phyloP scores from a whole-genome alignment of 177 flowering plant genomes.

The Tripterygium wilfordii region DNA sequence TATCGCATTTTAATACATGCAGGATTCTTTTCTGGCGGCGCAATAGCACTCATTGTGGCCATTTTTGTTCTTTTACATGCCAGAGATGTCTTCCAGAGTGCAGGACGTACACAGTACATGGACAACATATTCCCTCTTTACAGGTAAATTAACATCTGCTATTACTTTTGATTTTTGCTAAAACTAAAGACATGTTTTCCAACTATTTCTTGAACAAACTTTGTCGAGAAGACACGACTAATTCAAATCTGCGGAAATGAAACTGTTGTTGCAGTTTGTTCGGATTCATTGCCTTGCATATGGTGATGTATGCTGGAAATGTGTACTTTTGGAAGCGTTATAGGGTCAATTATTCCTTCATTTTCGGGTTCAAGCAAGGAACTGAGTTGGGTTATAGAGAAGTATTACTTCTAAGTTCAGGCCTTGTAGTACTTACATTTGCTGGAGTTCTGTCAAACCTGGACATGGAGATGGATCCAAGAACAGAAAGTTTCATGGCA shows the following conservation, averaged over 20 bases:
- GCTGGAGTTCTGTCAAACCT: slow-evolving; percentile 58
- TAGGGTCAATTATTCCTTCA: slow-evolving; percentile 68
- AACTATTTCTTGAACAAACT: too few relatives aligned
- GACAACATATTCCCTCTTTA: slow-evolving; percentile 75
- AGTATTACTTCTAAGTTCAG: slow-evolving; percentile 55
- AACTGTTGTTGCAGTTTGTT: slow-evolving; percentile 36
- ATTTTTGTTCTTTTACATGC: slow-evolving; percentile 42
- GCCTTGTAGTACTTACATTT: slow-evolving; percentile 53
- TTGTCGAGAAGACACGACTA: too few relatives aligned
- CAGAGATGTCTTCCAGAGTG: slow-evolving; percentile 24
- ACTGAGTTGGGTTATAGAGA: slow-evolving; percentile 70
- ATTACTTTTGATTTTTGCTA: too few relatives aligned
- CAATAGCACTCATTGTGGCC: slow-evolving; percentile 54
- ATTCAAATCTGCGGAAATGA: too few relatives aligned
- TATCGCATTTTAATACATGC: slow-evolving; percentile 4
- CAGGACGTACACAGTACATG: slow-evolving; percentile 42
- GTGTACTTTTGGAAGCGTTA: slow-evolving; percentile 75
- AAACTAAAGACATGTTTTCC: too few relatives aligned
- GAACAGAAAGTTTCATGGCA: slow-evolving; percentile 26
- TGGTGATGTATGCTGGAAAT: slow-evolving; percentile 61
- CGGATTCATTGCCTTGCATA: slow-evolving; percentile 57
- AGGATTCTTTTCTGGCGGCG: slow-evolving; percentile 72
- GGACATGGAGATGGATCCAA: slow-evolving; percentile 60
- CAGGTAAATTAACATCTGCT: slow-evolving; percentile 57
- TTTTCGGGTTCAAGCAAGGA: slow-evolving; percentile 81